phyloP scores from a whole-genome alignment of 1,139 yeast species.

The Kodamaea sp. region DNA sequence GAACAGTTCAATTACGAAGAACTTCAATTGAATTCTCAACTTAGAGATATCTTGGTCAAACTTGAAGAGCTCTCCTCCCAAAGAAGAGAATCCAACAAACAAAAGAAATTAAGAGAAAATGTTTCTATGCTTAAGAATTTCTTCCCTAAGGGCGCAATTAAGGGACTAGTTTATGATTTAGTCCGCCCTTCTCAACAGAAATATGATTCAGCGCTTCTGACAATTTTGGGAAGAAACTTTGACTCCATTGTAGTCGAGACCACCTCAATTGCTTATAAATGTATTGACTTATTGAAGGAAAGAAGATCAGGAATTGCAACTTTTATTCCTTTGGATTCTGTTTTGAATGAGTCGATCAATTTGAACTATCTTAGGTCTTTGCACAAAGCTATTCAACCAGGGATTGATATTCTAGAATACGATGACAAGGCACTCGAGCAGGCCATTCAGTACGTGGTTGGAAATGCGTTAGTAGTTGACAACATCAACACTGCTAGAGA shows the following conservation, averaged over 20 bases:
- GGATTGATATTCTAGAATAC: constrained; percentile 71
- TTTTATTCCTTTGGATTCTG: constrained; percentile 84
- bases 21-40: constrained; percentile 57
- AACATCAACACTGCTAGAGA: constrained; percentile 64
- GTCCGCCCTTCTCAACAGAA: constrained; percentile 77
- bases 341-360: constrained; percentile 53
- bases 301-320: constrained; percentile 85
- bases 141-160: constrained; percentile 70
- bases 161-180: constrained; percentile 76
- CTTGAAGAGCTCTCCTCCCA: constrained; percentile 74
- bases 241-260: constrained; percentile 86
- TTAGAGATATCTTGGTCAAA: constrained; percentile 60
- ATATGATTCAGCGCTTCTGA: constrained; percentile 75
- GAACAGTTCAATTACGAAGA: constrained; percentile 52
- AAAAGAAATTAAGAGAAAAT: constrained; percentile 69
- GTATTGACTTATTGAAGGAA: constrained; percentile 81
- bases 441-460: constrained; percentile 81
- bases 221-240: constrained; percentile 75
- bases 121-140: constrained; percentile 65
- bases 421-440: constrained; percentile 65
- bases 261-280: constrained; percentile 71
- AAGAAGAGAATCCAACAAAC: constrained; percentile 74
- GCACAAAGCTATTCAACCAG: constrained; percentile 59
- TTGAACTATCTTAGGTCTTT: constrained; percentile 61
- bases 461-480: constrained; percentile 81